Conservation (phyloP, 108 stramenopile species). For the Cylindrotheca fusiformis region DNA sequence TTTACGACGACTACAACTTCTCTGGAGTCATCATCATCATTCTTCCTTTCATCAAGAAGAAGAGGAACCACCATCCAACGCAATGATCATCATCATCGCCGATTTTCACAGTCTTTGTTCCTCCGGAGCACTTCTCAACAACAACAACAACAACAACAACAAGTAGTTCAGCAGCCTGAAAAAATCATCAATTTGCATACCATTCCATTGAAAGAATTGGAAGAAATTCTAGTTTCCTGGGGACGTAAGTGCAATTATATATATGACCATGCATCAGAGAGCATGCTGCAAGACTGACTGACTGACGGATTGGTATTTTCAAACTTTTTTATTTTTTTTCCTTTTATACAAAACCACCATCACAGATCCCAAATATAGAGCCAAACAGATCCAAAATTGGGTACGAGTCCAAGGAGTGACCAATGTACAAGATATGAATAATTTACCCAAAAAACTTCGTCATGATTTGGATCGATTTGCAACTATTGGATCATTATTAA, state of each 20-base stretch:
- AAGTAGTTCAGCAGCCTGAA: too few species aligned
- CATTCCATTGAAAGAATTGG: slow-evolving; percentile 52
- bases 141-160: neutral
- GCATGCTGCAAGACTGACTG: too few species aligned
- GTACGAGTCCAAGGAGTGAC: slow-evolving; percentile 74
- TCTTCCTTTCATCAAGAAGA: too few species aligned
- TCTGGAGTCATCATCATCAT: too few species aligned
- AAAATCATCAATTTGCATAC: slow-evolving; percentile 59
- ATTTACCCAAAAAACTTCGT: slow-evolving; percentile 78
- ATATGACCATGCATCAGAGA: too few species aligned
- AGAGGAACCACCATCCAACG: too few species aligned
- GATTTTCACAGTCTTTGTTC: too few species aligned
- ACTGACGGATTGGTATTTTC: too few species aligned
- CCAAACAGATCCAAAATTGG: slow-evolving; percentile 85
- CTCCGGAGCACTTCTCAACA: too few species aligned
- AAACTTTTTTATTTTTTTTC: too few species aligned
- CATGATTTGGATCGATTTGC: slow-evolving; percentile 46
- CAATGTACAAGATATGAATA: slow-evolving; percentile 78
- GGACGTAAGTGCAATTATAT: slow-evolving; percentile 7
- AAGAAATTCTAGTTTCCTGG: slow-evolving; percentile 54
- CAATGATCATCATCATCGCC: too few species aligned
- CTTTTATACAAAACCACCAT: neutral
- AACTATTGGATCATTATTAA: slow-evolving; percentile 41
- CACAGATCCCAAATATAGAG: slow-evolving; percentile 81
- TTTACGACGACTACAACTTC: too few species aligned